These are phyloP conservation scores for Candida dajiaensis DNA, from an alignment of 805 yeast genomes.

Conservation along the genomic window DNA sequence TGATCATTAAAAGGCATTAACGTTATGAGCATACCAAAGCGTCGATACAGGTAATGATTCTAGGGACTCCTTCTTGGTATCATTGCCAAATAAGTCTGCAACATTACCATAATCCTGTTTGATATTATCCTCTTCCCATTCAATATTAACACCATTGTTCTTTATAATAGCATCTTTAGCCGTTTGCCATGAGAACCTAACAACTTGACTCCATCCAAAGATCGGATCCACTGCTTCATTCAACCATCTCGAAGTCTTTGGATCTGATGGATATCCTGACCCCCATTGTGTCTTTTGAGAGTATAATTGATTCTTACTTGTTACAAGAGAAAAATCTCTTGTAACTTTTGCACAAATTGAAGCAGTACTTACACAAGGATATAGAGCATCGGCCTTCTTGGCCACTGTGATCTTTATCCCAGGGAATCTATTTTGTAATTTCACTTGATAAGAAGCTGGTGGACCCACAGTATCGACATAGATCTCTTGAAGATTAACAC, in stretches of 20 bases:
- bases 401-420: slow-evolving; percentile 68
- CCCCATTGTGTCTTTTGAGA: slow-evolving; percentile 44
- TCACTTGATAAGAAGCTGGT: slow-evolving; percentile 75
- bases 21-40: slow-evolving; percentile 24
- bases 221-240: slow-evolving; percentile 54
- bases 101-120: slow-evolving; percentile 23
- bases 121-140: slow-evolving; percentile 48
- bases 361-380: slow-evolving; percentile 91
- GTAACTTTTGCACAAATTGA: slow-evolving; percentile 96
- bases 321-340: slow-evolving; percentile 58
- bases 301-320: slow-evolving; percentile 27
- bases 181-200: slow-evolving; percentile 93
- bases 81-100: slow-evolving; percentile 8
- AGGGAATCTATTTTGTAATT: slow-evolving; percentile 68
- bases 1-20: slow-evolving; percentile 8
- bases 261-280: slow-evolving; percentile 94
- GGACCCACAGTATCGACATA: slow-evolving; percentile 98
- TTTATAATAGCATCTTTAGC: slow-evolving; percentile 64
- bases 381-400: slow-evolving; percentile 91
- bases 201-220: slow-evolving; percentile 79
- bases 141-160: slow-evolving; percentile 45
- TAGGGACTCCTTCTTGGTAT: slow-evolving; percentile 1
- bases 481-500: slow-evolving; percentile 62
- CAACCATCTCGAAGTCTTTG: slow-evolving; percentile 78
- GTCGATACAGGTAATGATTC: slow-evolving; percentile 19